Conservation (phyloP, 495 filamentous ascomycete genomes). For the Darksidea phi region DNA sequence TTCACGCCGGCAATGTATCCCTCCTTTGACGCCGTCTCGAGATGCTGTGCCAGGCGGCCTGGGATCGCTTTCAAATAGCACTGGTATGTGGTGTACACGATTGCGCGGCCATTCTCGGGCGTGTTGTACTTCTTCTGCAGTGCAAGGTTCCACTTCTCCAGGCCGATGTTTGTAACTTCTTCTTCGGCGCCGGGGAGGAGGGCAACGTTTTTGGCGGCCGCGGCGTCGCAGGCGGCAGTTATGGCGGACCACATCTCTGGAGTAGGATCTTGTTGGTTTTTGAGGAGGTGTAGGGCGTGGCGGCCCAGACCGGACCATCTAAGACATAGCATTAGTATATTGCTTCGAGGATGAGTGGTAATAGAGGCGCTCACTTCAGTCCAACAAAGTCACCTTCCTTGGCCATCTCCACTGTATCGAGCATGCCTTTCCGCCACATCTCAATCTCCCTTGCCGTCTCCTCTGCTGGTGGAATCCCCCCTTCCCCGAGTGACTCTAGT, state of each 20-base stretch:
- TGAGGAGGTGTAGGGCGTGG: constrained; percentile 66
- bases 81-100: constrained; percentile 77
- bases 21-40: constrained; percentile 62
- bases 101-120: constrained; percentile 50
- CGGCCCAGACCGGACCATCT: constrained; percentile 84
- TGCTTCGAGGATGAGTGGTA: background rate
- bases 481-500: constrained; percentile 62
- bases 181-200: constrained; percentile 93
- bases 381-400: constrained; percentile 79
- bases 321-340: background rate
- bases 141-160: constrained; percentile 78
- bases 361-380: constrained; percentile 60
- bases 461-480: constrained; percentile 43
- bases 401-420: constrained; percentile 74
- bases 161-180: constrained; percentile 72
- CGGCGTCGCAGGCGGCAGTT: constrained; percentile 71
- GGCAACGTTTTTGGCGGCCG: constrained; percentile 64
- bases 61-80: constrained; percentile 77
- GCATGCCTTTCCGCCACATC: constrained; percentile 70
- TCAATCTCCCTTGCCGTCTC: constrained; percentile 59
- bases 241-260: constrained; percentile 67
- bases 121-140: constrained; percentile 81
- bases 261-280: constrained; percentile 57
- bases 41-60: constrained; percentile 61
- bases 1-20: constrained; percentile 84